Base-by-base conservation (phyloP, 2,329 filamentous ascomycete species). In the Fusarium sulawesiense region DNA sequence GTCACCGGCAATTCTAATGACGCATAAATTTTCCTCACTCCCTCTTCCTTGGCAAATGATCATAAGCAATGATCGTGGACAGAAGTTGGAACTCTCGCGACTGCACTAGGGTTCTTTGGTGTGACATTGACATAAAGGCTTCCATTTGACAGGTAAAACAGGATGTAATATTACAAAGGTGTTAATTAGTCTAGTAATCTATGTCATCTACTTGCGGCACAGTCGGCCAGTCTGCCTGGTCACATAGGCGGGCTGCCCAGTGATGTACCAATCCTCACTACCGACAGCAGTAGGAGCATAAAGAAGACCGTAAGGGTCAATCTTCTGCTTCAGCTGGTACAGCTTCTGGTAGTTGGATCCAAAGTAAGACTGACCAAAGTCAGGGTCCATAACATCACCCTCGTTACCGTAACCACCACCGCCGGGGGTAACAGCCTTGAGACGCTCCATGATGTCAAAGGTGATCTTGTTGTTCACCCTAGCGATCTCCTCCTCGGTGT, bases 251-350 rank as follows among this genome's bases (percentile, higher is more conserved):
- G 57, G 53, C 3, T 68, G 64, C 10, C 37, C 66, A 7, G 67
- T 60, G 14, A 70, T 30, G 2, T 70, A 71, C 76, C 80, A 82
- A 42, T 81, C 75, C 64, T 82, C 80, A 9, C 77, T 78, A 0
- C 80, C 80, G 10, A 81, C 79, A 20, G 78, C 79, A 20, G 76
- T 79, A 32, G 77, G 76, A 9, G 78, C 76, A 47, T 80, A 80
- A 27, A 81, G 79, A 1, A 81, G 50, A 9, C 76, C 76, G 27
- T 71, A 73, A n/a, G 79, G 79, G 16, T 82, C 79, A 21, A 77
- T 64, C 61, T 76, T 66, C 64, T 78, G 75, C 75, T 82, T 82
- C 1, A 81, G 60, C 46, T 71, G 30, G 34, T 79, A 79, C 11
- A 82, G 55, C 29, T 75, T 71, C 32, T 73, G 64, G 37, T 82